Base-by-base conservation (phyloP, 2,329 filamentous ascomycete species). In the Cryphonectria nitschkei region DNA sequence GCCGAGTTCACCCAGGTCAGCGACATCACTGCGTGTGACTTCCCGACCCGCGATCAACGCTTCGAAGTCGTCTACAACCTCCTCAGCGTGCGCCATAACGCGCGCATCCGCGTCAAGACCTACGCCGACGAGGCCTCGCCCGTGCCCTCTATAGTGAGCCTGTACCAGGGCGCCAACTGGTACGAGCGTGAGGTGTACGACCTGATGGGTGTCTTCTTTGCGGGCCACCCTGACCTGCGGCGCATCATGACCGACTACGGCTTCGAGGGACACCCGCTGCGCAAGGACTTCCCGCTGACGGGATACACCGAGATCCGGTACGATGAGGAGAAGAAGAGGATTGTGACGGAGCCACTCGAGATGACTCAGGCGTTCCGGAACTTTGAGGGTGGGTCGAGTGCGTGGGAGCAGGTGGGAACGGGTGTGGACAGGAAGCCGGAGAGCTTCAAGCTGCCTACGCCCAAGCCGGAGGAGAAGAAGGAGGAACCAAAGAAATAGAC, bases 171-270 rank as follows among this genome's bases (percentile, higher is more conserved):
- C 72, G 97, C 96, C 78, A 96, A 98, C 83, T 99, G 96, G 96
- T 98, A 97, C 81, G 96, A 99, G 86, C 90, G 96, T 76, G 96
- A 99, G 84, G 94, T 97, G 34, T 98, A 98, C 84, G 96, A 99
- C 82, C 83, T 99, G 78, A 99, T 97, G 79, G 96, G 96, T 74
- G 94, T 99, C 75, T 98, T 98, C 87, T 99, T 99, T 83, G 87
- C 92, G 68, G 94, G 92, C 73, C 96, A 99, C 85, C 96, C 96
- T 54, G 97, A 99, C 84, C 86, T 99, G 77, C 90, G 96, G 81
- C 90, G 96, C 76, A 98, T 99, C 84, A 97, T 99, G 95, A 99
- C 96, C 75, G 96, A 99, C 82, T 99, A 99, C 82, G 96, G 96
- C 68, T 99, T 99, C 79, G 97, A 99, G 81, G 96, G 96, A 68